These are phyloP conservation scores for Hamigera avellanea DNA, from an alignment of 495 filamentous ascomycete genomes.

Conservation along the genomic window DNA sequence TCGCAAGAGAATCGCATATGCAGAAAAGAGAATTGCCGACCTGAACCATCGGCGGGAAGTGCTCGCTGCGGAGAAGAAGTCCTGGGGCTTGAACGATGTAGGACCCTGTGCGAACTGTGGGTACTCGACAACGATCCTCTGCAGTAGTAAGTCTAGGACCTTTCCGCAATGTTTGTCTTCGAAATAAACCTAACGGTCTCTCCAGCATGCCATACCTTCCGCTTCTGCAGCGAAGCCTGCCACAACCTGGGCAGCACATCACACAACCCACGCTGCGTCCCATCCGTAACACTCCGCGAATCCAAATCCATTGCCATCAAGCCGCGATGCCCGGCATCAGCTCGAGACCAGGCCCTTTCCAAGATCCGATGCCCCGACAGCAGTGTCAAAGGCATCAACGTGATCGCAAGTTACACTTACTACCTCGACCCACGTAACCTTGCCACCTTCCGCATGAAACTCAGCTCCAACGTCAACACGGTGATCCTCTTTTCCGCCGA, in stretches of 20 bases:
- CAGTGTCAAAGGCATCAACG: conserved; percentile 5
- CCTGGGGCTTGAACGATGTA: conserved; percentile 14
- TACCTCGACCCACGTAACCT: conserved; percentile 23
- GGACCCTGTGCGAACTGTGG: conserved; percentile 12
- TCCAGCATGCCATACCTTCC: conserved; percentile 19
- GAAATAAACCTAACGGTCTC: background rate
- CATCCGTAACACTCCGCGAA: conserved; percentile 18
- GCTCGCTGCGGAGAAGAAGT: conserved; percentile 14
- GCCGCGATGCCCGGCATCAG: conserved; percentile 12
- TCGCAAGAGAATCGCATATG: conserved; percentile 14
- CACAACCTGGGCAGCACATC: conserved; percentile 4
- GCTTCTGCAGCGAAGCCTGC: conserved; percentile 20
- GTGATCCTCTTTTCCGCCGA: conserved; percentile 17
- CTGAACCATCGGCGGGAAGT: conserved; percentile 15
- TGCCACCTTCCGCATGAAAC: conserved; percentile 21
- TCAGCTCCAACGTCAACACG: conserved; percentile 17
- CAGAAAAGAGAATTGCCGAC: conserved; percentile 15
- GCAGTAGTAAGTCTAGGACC: conserved; percentile 13
- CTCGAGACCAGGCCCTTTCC: conserved; percentile 15
- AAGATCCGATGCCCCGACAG: conserved; percentile 11
- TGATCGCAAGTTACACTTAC: conserved; percentile 17
- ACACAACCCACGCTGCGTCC: conserved; percentile 14
- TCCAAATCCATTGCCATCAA: conserved; percentile 21
- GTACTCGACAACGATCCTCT: conserved; percentile 11
- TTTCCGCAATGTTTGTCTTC: conserved; percentile 1